phyloP scores from a whole-genome alignment of 495 filamentous ascomycete species.

The Penicillium flavigenum region DNA sequence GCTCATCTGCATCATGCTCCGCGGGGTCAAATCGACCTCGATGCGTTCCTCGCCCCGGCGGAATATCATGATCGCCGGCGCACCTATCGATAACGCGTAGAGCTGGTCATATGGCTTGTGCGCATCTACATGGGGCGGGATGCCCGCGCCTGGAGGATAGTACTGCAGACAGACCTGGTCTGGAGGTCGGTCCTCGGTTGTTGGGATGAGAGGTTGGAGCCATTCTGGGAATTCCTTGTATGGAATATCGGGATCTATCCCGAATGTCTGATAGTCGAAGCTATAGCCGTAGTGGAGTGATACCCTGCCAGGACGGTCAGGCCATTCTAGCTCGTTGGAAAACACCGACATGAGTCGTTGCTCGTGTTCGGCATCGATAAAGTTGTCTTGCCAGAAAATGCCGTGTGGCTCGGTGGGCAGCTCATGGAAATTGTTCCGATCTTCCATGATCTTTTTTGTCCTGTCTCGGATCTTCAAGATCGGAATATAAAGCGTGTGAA shows the following conservation, averaged over 20 bases:
- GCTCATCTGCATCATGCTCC: constrained; percentile 43
- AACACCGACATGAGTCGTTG: constrained; percentile 36
- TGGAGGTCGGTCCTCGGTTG: constrained; percentile 36
- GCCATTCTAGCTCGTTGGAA: constrained; percentile 34
- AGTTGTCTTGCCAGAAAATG: constrained; percentile 37
- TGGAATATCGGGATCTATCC: constrained; percentile 38
- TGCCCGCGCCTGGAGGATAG: constrained; percentile 43
- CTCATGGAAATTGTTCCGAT: constrained; percentile 24
- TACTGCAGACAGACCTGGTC: constrained; percentile 47
- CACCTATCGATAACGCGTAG: constrained; percentile 40
- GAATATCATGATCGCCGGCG: constrained; percentile 40
- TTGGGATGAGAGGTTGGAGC: constrained; percentile 39
- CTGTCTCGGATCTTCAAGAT: not conserved
- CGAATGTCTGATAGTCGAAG: constrained; percentile 47
- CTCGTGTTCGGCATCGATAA: constrained; percentile 36
- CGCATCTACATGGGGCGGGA: constrained; percentile 43
- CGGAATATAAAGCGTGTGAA: not conserved
- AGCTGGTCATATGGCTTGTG: constrained; percentile 43
- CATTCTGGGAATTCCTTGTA: constrained; percentile 43
- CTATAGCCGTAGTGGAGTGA: constrained; percentile 46
- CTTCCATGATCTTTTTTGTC: constrained; percentile 3
- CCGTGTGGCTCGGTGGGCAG: constrained; percentile 33
- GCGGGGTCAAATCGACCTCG: constrained; percentile 35
- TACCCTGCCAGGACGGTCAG: constrained; percentile 36
- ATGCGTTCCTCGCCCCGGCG: constrained; percentile 30